A percentile compares a stretch with the other conserved stretches of the same genome.
phyloP scores from a whole-genome alignment of 495 filamentous ascomycete species.

The Trichoderma parareesei region DNA sequence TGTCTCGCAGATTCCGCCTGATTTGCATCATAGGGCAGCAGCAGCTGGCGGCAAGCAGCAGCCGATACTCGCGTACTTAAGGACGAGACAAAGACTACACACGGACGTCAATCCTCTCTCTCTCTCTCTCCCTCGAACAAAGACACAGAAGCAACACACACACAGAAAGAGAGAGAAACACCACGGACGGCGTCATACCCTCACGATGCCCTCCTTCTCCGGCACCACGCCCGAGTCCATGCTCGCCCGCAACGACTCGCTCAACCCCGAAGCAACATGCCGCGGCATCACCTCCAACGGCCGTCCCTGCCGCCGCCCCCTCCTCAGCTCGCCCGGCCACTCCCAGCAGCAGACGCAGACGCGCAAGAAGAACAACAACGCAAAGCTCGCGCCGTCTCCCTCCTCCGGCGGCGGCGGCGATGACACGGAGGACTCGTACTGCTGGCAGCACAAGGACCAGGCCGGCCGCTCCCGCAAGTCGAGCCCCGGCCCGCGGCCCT shows the following conservation, averaged over 20 bases:
- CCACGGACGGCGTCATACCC: not conserved
- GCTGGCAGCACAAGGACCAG: slow-evolving; percentile 93
- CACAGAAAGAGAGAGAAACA: not conserved
- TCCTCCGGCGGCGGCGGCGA: slow-evolving; percentile 23
- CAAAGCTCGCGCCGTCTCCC: slow-evolving; percentile 28
- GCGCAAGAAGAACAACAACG: slow-evolving; percentile 27
- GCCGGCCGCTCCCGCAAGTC: slow-evolving; percentile 41
- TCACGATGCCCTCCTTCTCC: slow-evolving; percentile 61
- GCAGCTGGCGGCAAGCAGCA: not conserved
- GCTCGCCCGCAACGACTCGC: slow-evolving; percentile 69
- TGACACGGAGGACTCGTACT: slow-evolving; percentile 50
- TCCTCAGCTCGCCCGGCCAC: slow-evolving; percentile 26
- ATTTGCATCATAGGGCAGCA: not conserved
- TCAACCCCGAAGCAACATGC: slow-evolving; percentile 78
- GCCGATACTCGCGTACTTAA: not conserved
- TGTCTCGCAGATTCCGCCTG: too few species aligned
- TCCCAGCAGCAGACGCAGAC: slow-evolving; percentile 20
- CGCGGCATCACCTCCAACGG: slow-evolving; percentile 73
- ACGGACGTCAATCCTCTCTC: not conserved
- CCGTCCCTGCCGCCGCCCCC: slow-evolving; percentile 63
- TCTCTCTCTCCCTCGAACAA: not conserved
- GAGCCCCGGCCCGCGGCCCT: slow-evolving; percentile 27
- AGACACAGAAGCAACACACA: not conserved
- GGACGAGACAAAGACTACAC: not conserved
- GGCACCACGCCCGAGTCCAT: slow-evolving; percentile 78